phyloP scores from a whole-genome alignment of 2,329 filamentous ascomycete species.

The Fusarium burgessii region DNA sequence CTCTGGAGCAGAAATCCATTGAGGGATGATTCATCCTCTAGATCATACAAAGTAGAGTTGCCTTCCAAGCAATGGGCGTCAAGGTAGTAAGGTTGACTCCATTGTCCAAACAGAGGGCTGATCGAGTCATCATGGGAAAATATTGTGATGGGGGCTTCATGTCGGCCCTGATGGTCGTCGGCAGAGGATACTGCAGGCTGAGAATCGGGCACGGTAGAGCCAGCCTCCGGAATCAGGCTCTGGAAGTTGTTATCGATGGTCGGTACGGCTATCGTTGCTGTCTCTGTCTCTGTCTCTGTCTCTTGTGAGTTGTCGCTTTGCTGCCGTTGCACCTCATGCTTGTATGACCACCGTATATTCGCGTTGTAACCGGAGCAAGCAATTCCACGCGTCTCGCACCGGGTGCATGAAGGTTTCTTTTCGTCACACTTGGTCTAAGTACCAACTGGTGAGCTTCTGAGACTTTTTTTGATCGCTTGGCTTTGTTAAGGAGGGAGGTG shows the following conservation, averaged over 20 bases:
- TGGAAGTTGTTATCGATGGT: not conserved
- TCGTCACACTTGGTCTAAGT: not conserved
- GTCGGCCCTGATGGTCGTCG: not conserved
- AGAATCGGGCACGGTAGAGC: not conserved
- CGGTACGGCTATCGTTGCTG: not conserved
- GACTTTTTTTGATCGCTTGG: not conserved
- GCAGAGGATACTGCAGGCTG: not conserved
- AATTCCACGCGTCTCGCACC: not conserved
- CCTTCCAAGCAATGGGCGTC: not conserved
- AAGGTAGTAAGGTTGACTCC: not conserved
- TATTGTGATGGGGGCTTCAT: not conserved
- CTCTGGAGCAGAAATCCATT: not conserved
- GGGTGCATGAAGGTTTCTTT: not conserved
- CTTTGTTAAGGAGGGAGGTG: too few relatives aligned
- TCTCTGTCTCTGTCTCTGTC: not conserved
- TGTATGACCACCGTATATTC: not conserved
- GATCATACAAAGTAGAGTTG: not conserved
- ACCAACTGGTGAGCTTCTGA: not conserved
- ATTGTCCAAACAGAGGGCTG: not conserved
- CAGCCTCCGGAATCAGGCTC: not conserved
- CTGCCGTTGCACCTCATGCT: not conserved
- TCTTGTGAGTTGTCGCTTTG: not conserved
- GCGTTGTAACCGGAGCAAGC: not conserved
- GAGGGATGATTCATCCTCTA: not conserved
- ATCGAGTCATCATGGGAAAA: not conserved